Evolutionary conservation across 306 rosid genomes (phyloP), one percentile per base, ranked within the genome.

Genomic region (Coriaria nepalensis): DNA sequence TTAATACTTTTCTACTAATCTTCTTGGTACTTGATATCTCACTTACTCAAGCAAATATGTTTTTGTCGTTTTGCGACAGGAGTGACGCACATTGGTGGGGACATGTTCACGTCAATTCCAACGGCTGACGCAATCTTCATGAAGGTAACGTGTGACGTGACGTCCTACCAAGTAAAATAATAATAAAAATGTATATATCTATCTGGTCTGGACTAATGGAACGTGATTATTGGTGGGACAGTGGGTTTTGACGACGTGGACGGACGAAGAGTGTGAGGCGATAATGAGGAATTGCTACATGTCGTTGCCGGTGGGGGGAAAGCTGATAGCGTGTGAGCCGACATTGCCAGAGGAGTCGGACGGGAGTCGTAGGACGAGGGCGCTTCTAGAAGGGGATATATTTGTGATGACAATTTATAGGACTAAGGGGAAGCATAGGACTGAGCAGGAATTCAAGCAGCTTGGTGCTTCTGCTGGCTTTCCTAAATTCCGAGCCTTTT

Each of bases 161-260:
- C 29, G 29, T 20, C 29, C 29, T 20, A 3, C 29, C 29, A 20
- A 20, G 3, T 20, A 20, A 20, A 20, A 20, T 20, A 20, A 20
- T 20, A 20, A 1, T 20, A 20, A 20, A 20, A 20, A 20, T 1
- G 3, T 20, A 20, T n/a, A 20, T 20, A 20, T 20, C 29, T 1
- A 20, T 20, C 29, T 20, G 29, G 3, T 1, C 1, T 20, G 29
- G 29, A 20, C 29, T 20, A 20, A 20, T 20, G 29, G 29, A 20
- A 1, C 29, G 3, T 20, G 1, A 20, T 3, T 20, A 20, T 20
- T 7, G 2, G 6, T 52, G 14, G 33, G 60, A 69, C 80, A 88
- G 95, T 90, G 97, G 95, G 61, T 84, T 50, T 57, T 90, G 33
- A 64, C 79, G 45, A 84, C 95, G 33, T 84, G 97, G 97, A 90